Base-by-base conservation (phyloP, 2,329 filamentous ascomycete genomes). In the Sarocladium oryzae region DNA sequence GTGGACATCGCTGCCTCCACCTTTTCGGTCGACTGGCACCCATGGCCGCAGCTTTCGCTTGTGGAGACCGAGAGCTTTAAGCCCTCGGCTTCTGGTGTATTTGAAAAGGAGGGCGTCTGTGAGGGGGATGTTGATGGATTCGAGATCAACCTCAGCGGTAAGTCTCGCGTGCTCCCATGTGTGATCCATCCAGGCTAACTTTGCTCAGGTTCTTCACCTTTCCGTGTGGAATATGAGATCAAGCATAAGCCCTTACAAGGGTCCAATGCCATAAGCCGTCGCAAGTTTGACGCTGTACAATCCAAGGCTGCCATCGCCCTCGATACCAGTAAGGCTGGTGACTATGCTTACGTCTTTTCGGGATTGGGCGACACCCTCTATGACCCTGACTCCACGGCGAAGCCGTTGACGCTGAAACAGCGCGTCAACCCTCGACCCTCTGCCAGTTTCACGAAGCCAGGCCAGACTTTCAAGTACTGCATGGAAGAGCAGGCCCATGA, bases 391-490 rank as follows among this genome's bases (percentile, higher is more conserved):
- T 75, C 78, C 54, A 80, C 80, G 57, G 84, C 85, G 60, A 73
- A 75, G 18, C 81, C 85, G 4, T 66, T 96, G 30, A 74, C 80
- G 11, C 74, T 99, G 28, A 82, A 86, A 58, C 93, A 99, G 66
- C 85, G 78, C 21, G 89, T 99, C 48, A 86, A 96, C 61, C 78
- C 89, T 13, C 87, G 86, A 53, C 93, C 93, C 1, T 82, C 84
- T 2, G 93, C 91, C 3, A 76, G 79, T 4, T 99, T 99, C 63
- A 77, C 79, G 53, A 88, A 88, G 57, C 89, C 91, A 2, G 91
- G 91, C 15, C 93, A 93, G 66, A 91, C 89, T 1, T 96, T 96
- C 75, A 95, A 93, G 65, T 96, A 92, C 69, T 99, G 93, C 70
- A 86, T 90, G 65, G 84, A 90, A 45, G 89, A 96, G 60, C 80